phyloP scores from a whole-genome alignment of 176 grass and related monocot genomes.

The Oryza australiensis region DNA sequence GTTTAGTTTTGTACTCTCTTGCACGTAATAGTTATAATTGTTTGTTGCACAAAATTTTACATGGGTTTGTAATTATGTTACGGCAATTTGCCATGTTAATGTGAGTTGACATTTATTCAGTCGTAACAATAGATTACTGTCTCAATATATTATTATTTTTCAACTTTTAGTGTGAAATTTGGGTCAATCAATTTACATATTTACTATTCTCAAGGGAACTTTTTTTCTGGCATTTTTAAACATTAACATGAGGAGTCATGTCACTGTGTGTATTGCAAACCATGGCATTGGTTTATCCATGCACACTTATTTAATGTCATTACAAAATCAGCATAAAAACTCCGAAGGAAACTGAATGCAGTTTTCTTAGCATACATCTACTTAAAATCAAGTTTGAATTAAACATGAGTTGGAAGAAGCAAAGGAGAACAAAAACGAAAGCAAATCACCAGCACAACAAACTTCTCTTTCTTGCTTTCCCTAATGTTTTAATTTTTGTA shows the following conservation, averaged over 20 bases:
- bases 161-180: neutral
- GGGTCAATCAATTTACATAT: neutral
- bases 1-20: neutral
- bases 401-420: neutral
- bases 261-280: neutral
- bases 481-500: neutral
- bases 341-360: neutral
- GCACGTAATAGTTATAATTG: neutral
- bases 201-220: neutral
- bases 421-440: neutral
- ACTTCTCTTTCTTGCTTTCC: neutral
- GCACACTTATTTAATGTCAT: neutral
- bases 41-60: neutral
- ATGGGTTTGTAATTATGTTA: neutral
- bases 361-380: neutral
- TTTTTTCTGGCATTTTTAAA: neutral
- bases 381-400: neutral
- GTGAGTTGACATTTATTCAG: neutral
- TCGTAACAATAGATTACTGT: neutral
- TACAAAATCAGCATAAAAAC: neutral
- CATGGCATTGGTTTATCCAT: neutral
- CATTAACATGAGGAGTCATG: neutral
- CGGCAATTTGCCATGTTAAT: neutral
- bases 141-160: neutral
- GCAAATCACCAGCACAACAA: neutral